Evolutionary conservation across 495 filamentous ascomycete species (phyloP), one percentile per base, ranked within the genome.

Genomic region (Tuber brumale): DNA sequence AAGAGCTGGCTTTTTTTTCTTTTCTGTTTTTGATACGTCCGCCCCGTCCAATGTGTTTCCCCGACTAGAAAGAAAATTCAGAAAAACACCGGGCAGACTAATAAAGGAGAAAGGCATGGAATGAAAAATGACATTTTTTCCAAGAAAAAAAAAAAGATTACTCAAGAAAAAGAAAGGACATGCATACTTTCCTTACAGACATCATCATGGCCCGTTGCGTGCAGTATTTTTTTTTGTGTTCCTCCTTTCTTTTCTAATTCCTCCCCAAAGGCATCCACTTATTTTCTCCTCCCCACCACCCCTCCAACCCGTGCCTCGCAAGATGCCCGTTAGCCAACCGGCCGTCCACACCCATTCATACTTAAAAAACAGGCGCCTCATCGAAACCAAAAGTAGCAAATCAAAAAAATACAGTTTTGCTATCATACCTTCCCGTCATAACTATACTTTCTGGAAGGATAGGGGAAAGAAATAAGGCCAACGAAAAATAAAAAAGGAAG

Each of bases 391-490:
- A 66, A 66, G 57, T 66, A 66, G 57, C 57, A 66, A 66, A 66
- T 31, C n/a, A 66, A 66, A 66, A 66, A 66, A 66, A 31, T 66
- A 66, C 57, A 66, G 57, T 6, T 66, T 66, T 66, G 57, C 57
- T 66, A 66, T 66, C 57, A 45, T 41, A n/a, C 42, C 41, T 45
- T 61, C 51, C 21, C 66, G 45, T 75, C 73, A 66, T 66, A 66
- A 66, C 10, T 66, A 66, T 66, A 66, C 57, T 66, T 31, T 66
- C 57, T 31, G 57, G 45, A 76, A 77, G 66, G 45, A 7, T 27
- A 77, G 46, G 71, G 61, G 57, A 70, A 76, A 43, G 16, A 37
- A 23, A n/a, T 48, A 72, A 61, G 16, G 43, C 75, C 27, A 61
- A 37, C 70, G 75, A 69, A 42, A 70, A n/a, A n/a, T n/a, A n/a